Evolutionary conservation across 1,284 basidiomycete genomes (phyloP).

Genomic region (Schizopora paradoxa): DNA sequence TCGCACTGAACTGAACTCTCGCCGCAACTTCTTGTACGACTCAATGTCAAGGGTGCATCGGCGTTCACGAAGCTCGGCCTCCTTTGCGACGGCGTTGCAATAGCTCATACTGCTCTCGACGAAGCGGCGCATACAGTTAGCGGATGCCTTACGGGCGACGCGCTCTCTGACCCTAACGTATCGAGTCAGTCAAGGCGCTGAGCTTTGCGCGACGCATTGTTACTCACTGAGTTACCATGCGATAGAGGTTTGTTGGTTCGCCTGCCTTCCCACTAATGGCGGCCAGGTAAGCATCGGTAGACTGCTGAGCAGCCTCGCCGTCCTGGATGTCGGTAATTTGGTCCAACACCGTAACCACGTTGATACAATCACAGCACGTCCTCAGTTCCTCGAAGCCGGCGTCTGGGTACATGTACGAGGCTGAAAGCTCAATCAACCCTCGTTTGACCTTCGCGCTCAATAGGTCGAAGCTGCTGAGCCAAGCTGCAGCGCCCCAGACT

Average conservation of each 20-base stretch:
- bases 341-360: slow-evolving; percentile 3
- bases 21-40: slow-evolving; percentile 49
- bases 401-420: slow-evolving; percentile 5
- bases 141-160: background rate
- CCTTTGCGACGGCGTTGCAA: slow-evolving; percentile 31
- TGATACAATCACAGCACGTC: slow-evolving; percentile 1
- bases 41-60: slow-evolving; percentile 49
- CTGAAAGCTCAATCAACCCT: slow-evolving; percentile 1
- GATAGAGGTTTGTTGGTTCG: slow-evolving; percentile 42
- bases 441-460: background rate
- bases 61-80: slow-evolving; percentile 40
- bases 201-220: background rate
- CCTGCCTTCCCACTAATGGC: slow-evolving; percentile 47
- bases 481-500: slow-evolving; percentile 37
- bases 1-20: slow-evolving; percentile 60
- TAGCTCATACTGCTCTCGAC: slow-evolving; percentile 31
- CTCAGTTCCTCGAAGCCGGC: slow-evolving; percentile 3
- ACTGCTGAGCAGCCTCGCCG: slow-evolving; percentile 25
- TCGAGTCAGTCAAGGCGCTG: background rate
- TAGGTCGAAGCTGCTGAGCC: background rate
- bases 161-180: slow-evolving; percentile 8
- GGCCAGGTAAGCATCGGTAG: slow-evolving; percentile 47
- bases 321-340: slow-evolving; percentile 9
- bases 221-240: slow-evolving; percentile 7
- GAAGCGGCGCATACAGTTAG: slow-evolving; percentile 32